Conservation (phyloP, 495 filamentous ascomycete species). For the Penicillium bialowiezense region DNA sequence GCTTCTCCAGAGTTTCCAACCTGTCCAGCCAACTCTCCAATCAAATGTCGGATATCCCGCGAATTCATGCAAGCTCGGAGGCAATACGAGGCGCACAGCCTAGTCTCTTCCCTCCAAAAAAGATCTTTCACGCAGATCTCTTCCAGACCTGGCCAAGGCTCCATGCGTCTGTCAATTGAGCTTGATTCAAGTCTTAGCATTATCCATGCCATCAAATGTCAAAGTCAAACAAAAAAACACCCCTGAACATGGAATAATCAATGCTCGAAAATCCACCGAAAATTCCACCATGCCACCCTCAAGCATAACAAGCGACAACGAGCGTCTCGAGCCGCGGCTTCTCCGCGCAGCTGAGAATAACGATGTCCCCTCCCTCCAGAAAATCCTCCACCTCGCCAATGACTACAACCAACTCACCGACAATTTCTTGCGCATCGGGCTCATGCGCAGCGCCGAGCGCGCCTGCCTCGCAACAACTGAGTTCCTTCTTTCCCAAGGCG, state of each 20-base stretch:
- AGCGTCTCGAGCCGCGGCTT: constrained; percentile 52
- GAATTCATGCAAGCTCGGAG: no score
- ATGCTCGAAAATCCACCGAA: background rate
- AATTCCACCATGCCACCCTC: constrained; percentile 37
- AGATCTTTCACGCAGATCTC: constrained; percentile 12
- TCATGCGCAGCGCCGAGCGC: constrained; percentile 51
- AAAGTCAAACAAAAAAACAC: no score
- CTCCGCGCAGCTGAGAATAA: constrained; percentile 49
- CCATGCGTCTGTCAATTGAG: constrained; percentile 1
- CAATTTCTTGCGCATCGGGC: constrained; percentile 48
- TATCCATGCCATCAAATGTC: no score
- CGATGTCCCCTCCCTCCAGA: constrained; percentile 32
- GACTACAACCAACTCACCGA: constrained; percentile 45
- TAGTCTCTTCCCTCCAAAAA: background rate
- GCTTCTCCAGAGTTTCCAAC: no score
- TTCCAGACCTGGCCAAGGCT: constrained; percentile 6
- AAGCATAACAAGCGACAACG: constrained; percentile 39
- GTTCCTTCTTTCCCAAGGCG: constrained; percentile 45
- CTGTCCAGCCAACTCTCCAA: no score
- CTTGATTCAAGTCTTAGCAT: background rate
- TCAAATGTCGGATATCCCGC: no score
- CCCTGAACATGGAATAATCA: no score
- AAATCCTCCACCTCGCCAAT: constrained; percentile 38
- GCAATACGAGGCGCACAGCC: constrained; percentile 20
- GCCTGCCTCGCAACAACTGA: constrained; percentile 40